These are phyloP conservation scores for Sarocladiaceae sp. DNA, from an alignment of 2,329 filamentous ascomycete genomes.

Conservation along the genomic window DNA sequence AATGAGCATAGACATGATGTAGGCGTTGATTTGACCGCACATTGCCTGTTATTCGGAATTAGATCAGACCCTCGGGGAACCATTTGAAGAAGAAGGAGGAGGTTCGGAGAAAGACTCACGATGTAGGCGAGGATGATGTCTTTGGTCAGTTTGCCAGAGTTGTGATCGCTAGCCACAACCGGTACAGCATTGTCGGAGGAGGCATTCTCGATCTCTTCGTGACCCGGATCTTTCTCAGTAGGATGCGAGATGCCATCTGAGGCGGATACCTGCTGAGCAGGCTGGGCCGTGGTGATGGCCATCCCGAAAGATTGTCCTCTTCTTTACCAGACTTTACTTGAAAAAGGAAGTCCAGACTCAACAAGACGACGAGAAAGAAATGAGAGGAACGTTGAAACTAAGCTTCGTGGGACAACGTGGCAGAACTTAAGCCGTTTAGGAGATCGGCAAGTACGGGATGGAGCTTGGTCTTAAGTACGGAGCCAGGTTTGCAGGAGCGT, in stretches of 20 bases:
- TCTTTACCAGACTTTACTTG: background rate
- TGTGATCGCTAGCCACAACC: slow-evolving; percentile 5
- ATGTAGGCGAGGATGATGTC: slow-evolving; percentile 16
- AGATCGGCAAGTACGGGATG: too few species aligned
- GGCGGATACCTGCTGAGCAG: slow-evolving; percentile 9
- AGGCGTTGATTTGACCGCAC: slow-evolving; percentile 20
- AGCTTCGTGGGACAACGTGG: too few species aligned
- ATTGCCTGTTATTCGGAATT: slow-evolving; percentile 12
- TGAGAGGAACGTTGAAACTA: too few species aligned
- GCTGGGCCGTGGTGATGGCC: slow-evolving; percentile 11
- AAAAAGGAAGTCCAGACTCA: too few species aligned
- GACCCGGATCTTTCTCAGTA: slow-evolving; percentile 11
- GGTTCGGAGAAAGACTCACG: slow-evolving; percentile 6
- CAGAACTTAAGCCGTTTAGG: too few species aligned
- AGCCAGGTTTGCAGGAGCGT: too few species aligned
- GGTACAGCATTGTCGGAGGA: slow-evolving; percentile 2
- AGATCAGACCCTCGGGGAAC: background rate
- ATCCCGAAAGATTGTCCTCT: slow-evolving; percentile 10
- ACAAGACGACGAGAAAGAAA: too few species aligned
- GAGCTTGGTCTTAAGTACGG: too few species aligned
- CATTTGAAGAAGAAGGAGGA: background rate
- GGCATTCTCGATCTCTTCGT: slow-evolving; percentile 13
- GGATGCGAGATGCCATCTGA: slow-evolving; percentile 7
- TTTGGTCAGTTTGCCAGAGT: slow-evolving; percentile 15
- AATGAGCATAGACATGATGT: slow-evolving; percentile 29